phyloP scores from a whole-genome alignment of 306 rosid species.

The Cicer pinnatifidum region DNA sequence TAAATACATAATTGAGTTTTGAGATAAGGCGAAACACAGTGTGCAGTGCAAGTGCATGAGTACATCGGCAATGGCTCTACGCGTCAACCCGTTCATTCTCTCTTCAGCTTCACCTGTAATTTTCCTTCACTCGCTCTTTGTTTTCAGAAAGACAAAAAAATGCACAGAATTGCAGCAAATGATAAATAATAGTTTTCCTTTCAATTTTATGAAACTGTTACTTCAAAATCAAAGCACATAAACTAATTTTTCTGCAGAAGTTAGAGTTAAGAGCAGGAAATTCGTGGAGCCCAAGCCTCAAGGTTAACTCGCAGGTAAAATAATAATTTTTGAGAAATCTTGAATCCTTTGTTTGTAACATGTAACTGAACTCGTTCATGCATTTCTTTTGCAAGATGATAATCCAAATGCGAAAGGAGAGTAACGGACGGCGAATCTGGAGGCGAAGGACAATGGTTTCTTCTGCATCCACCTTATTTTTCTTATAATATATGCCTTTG shows the following conservation, averaged over 20 bases:
- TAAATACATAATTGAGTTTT: background rate
- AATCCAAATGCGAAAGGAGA: conserved; percentile 56
- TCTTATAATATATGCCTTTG: background rate
- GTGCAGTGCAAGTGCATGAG: background rate
- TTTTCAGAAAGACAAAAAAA: background rate
- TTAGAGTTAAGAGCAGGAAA: conserved; percentile 51
- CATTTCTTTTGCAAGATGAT: conserved; percentile 57
- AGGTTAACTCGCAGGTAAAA: conserved; percentile 62
- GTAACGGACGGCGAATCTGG: conserved; percentile 71
- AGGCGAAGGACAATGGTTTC: conserved; percentile 83
- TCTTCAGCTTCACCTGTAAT: conserved; percentile 49
- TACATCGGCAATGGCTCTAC: conserved; percentile 57
- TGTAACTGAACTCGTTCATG: conserved; percentile 6
- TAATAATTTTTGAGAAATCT: background rate
- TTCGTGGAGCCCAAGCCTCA: conserved; percentile 51
- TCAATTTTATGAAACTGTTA: background rate
- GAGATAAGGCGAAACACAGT: background rate
- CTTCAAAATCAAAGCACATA: background rate
- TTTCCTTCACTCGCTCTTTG: conserved; percentile 21
- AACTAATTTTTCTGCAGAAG: conserved; percentile 50
- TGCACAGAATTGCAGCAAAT: background rate
- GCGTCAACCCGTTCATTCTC: conserved; percentile 43
- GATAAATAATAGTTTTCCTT: background rate
- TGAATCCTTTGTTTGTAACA: background rate
- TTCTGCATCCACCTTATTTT: conserved; percentile 13